phyloP scores from a whole-genome alignment of 805 yeast genomes.

The Kurtzmaniella cleridarum region DNA sequence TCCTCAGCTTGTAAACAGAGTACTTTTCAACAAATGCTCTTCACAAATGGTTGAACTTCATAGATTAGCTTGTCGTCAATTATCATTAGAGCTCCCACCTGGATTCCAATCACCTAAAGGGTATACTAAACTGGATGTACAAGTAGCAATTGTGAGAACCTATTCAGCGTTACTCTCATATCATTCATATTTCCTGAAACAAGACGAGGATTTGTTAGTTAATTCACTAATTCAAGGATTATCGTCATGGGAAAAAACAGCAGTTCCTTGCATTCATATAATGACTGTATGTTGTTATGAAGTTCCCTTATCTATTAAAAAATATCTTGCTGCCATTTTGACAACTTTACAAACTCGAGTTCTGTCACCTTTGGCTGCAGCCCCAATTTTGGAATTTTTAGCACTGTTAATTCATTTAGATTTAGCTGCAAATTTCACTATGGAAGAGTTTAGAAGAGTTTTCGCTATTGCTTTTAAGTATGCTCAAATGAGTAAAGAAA shows the following conservation, averaged over 20 bases:
- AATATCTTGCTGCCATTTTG: constrained; percentile 60
- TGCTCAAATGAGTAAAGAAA: constrained; percentile 64
- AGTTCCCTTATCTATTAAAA: constrained; percentile 66
- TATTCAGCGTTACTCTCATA: constrained; percentile 61
- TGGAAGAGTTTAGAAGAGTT: constrained; percentile 72
- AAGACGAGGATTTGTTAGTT: constrained; percentile 60
- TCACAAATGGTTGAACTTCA: constrained; percentile 38
- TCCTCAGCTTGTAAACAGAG: constrained; percentile 59
- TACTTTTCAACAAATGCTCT: constrained; percentile 40
- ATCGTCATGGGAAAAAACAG: constrained; percentile 73
- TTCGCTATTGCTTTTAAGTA: constrained; percentile 81
- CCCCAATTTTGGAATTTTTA: constrained; percentile 73
- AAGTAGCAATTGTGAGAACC: constrained; percentile 58
- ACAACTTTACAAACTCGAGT: constrained; percentile 72
- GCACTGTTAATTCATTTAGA: constrained; percentile 63
- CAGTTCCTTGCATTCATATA: constrained; percentile 72
- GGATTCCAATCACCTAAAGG: constrained; percentile 33
- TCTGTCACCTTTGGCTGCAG: constrained; percentile 60
- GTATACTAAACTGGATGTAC: constrained; percentile 52
- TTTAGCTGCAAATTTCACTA: constrained; percentile 64
- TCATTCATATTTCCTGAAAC: constrained; percentile 45
- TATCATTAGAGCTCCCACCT: constrained; percentile 45
- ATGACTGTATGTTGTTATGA: constrained; percentile 77
- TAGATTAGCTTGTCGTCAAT: constrained; percentile 52
- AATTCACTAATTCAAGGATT: constrained; percentile 56